These are phyloP conservation scores for Fusarium aywerte DNA, from an alignment of 2,329 filamentous ascomycete species.

Conservation along the genomic window DNA sequence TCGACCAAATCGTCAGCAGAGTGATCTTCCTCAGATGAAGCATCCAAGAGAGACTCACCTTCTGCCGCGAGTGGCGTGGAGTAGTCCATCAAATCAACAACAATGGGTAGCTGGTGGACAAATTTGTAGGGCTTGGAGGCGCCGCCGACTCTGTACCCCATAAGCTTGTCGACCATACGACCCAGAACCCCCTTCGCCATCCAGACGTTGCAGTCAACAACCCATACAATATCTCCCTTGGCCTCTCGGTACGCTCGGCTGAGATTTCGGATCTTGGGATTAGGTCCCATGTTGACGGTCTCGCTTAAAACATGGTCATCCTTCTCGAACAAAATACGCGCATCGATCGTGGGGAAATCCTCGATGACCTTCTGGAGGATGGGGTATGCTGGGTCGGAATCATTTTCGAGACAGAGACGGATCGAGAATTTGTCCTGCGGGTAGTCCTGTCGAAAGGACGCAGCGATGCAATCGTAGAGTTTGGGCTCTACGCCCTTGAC, in stretches of 20 bases:
- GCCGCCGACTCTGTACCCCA: conserved; percentile 68
- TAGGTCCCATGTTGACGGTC: conserved; percentile 80
- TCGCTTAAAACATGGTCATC: conserved; percentile 76
- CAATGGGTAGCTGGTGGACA: conserved; percentile 91
- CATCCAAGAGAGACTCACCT: conserved; percentile 49
- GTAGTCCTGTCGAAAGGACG: conserved; percentile 86
- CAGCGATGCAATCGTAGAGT: conserved; percentile 91
- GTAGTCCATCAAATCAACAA: conserved; percentile 73
- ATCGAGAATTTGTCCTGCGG: conserved; percentile 80
- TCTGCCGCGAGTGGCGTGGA: conserved; percentile 31
- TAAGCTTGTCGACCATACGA: conserved; percentile 88
- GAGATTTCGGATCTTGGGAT: conserved; percentile 98
- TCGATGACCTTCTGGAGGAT: conserved; percentile 75
- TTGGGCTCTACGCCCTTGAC: conserved; percentile 91
- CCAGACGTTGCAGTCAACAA: conserved; percentile 98
- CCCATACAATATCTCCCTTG: conserved; percentile 89
- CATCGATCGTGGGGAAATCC: conserved; percentile 79
- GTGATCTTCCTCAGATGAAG: conserved; percentile 46
- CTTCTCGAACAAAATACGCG: conserved; percentile 79
- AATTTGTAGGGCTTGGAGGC: conserved; percentile 79
- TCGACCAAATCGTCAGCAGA: conserved; percentile 38
- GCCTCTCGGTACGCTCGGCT: conserved; percentile 92
- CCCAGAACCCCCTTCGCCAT: conserved; percentile 80
- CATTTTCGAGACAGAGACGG: conserved; percentile 82
- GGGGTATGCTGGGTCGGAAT: conserved; percentile 79